phyloP scores from a whole-genome alignment of 371 early-diverging fungal species.

The Paramicrosporidium saccamoebae region DNA sequence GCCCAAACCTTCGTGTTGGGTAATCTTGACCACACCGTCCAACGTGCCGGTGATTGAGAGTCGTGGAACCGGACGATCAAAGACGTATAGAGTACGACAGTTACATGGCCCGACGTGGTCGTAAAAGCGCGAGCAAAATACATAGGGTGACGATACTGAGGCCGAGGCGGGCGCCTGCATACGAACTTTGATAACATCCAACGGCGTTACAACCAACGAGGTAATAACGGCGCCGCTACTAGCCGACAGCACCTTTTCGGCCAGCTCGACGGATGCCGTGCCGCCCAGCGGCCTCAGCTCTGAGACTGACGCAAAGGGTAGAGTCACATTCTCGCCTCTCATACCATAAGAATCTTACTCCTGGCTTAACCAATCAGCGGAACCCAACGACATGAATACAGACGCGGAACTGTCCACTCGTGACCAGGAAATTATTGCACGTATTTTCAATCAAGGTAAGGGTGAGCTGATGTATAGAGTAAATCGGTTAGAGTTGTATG shows the following conservation, averaged over 20 bases:
- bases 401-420: too few species aligned
- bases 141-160: background rate
- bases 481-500: too few species aligned
- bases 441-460: too few species aligned
- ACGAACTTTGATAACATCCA: slow-evolving; percentile 71
- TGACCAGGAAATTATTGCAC: too few species aligned
- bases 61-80: background rate
- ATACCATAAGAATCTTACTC: too few species aligned
- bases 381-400: too few species aligned
- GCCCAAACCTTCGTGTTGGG: slow-evolving; percentile 29
- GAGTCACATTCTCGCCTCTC: too few species aligned
- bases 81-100: background rate
- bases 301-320: too few species aligned
- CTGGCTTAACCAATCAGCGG: too few species aligned
- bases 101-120: background rate
- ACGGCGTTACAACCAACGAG: slow-evolving; percentile 30
- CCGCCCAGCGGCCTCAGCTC: too few species aligned
- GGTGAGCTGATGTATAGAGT: too few species aligned
- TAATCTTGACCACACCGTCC: slow-evolving; percentile 44
- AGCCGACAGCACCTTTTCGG: slow-evolving; percentile 26
- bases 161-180: slow-evolving; percentile 24
- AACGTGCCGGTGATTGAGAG: slow-evolving; percentile 5
- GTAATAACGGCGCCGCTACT: slow-evolving; percentile 31
- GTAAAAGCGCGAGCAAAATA: background rate
- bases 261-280: slow-evolving; percentile 2